These are phyloP conservation scores for Heritiera fomes DNA, from an alignment of 345 rosid species.

Conservation along the genomic window DNA sequence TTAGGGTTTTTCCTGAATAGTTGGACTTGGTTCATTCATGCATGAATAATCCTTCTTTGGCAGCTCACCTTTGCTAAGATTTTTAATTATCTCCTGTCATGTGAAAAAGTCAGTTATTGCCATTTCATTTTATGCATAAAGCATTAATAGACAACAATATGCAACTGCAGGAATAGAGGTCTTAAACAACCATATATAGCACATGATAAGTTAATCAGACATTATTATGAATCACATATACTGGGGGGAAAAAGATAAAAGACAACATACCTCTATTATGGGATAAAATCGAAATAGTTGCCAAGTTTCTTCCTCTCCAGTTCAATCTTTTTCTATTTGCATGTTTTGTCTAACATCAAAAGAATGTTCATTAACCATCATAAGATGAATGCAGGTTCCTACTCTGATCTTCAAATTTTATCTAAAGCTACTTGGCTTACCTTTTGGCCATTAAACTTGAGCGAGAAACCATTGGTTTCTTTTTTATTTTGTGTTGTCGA, in stretches of 20 bases:
- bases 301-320: no score
- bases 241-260: no score
- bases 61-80: conserved; percentile 61
- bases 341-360: background rate
- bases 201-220: no score
- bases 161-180: no score
- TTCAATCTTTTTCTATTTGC: no score
- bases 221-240: no score
- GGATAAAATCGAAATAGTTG: no score
- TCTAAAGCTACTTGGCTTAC: conserved; percentile 33
- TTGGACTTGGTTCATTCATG: conserved; percentile 44
- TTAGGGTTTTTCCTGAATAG: conserved; percentile 31
- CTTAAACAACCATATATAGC: no score
- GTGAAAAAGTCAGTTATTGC: conserved; percentile 24
- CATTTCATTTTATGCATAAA: background rate
- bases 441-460: conserved; percentile 82
- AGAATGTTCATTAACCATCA: conserved; percentile 10
- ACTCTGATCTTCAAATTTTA: conserved; percentile 1
- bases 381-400: conserved; percentile 7
- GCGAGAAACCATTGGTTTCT: conserved; percentile 60
- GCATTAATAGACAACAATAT: background rate
- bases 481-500: conserved; percentile 47
- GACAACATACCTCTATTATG: no score
- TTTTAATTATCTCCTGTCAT: conserved; percentile 75
- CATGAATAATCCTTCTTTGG: conserved; percentile 64